phyloP scores from a whole-genome alignment of 2,329 filamentous ascomycete species.

The Colletotrichum filicis region DNA sequence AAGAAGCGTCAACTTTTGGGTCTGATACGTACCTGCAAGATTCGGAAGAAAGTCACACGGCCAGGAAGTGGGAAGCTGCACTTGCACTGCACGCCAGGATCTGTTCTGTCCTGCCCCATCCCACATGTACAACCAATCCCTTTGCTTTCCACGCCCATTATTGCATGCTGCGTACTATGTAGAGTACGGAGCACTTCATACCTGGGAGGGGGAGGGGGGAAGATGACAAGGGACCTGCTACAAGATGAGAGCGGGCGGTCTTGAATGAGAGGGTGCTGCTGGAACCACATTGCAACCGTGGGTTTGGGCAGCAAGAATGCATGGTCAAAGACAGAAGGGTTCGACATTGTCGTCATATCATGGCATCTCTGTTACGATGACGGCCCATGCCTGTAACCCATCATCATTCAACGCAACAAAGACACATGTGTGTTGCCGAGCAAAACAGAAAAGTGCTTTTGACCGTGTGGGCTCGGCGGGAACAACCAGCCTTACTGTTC shows the following conservation, averaged over 20 bases:
- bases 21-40: conserved; percentile 10
- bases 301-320: conserved; percentile 29
- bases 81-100: not conserved
- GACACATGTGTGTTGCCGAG: not conserved
- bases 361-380: conserved; percentile 21
- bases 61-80: not conserved
- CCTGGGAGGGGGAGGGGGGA: conserved; percentile 2
- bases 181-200: too few relatives aligned
- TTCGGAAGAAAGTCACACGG: not conserved
- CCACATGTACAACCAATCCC: not conserved
- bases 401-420: not conserved
- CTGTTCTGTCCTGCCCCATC: conserved; percentile 1
- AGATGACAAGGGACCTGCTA: conserved; percentile 26
- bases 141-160: conserved; percentile 6
- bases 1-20: not conserved
- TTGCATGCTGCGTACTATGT: not conserved
- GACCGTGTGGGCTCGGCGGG: not conserved
- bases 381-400: conserved; percentile 13
- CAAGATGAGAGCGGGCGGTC: conserved; percentile 23
- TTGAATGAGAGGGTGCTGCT: conserved; percentile 31
- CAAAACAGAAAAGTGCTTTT: not conserved
- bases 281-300: conserved; percentile 29
- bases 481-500: not conserved
- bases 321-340: conserved; percentile 11
- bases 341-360: conserved; percentile 33